Base-by-base conservation (phyloP, 192 early-diverging fungal genomes). In the Coemansia sp. region DNA sequence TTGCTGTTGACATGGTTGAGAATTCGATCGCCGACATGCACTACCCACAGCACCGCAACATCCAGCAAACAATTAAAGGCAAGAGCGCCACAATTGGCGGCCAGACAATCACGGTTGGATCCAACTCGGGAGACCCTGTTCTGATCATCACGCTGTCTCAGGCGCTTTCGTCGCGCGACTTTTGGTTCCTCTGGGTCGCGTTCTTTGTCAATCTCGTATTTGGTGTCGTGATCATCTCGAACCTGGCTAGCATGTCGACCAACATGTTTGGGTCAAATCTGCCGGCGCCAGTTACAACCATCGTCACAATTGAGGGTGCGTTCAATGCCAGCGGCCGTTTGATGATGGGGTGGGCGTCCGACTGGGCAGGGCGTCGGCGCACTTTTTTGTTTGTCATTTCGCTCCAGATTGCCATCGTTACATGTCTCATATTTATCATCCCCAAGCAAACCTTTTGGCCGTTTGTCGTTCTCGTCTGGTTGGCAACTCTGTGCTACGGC, bases 401-500 rank as follows among this genome's bases (percentile, higher is more conserved):
- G 14, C 64, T 78, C 13, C 90, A 91, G 52, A 82, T 85, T 2
- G 34, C 72, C 24, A 83, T 87, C 38, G 80, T 88, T 4, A 81
- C 82, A 11, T 59, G 83, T 15, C 66, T 91, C 3, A 80, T 86
- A 9, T 59, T 62, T 27, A 58, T 83, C 18, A 83, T 91, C 55
- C 75, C 81, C 42, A 49, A 67, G 50, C 71, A 57, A 19, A 65
- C 65, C 50, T 88, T 85, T 55, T 81, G 82, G 72, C 73, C 77
- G 9, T 87, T 84, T 71, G 69, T 89, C 18, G 53, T 83, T 19
- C 67, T 81, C 9, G 80, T 85, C 53, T 88, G 85, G 82, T 37
- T 83, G 42, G 81, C 87, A 25, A 86, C 87, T 0, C 59, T 84
- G 8, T 87, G 83, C 72, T 91, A 89, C 54, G 89, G 89, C 19